A percentile compares a stretch with the other conserved stretches of the same genome.
Evolutionary conservation across 2,329 filamentous ascomycete species (phyloP).

Genomic region (Myriosclerotinia scirpicola): DNA sequence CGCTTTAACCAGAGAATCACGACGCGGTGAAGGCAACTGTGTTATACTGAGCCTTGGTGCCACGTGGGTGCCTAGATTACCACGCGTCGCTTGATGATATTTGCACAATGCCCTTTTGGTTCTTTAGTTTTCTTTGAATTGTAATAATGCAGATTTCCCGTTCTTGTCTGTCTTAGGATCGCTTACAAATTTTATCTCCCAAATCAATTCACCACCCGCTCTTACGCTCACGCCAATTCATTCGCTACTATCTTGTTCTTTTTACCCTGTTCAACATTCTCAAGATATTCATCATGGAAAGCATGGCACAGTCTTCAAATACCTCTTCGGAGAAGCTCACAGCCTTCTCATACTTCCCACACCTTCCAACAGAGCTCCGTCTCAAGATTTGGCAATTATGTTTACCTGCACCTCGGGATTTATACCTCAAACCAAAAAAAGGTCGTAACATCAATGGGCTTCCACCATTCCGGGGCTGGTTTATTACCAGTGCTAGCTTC

Average conservation of each 20-base stretch:
- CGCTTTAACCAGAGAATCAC: too few relatives aligned
- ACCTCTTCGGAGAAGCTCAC: neutral
- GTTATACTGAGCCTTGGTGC: too few relatives aligned
- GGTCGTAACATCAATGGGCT: neutral
- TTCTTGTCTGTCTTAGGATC: too few relatives aligned
- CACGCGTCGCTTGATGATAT: too few relatives aligned
- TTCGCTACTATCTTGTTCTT: too few relatives aligned
- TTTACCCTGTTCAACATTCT: neutral
- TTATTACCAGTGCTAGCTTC: neutral
- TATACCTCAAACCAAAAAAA: neutral
- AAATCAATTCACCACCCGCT: too few relatives aligned
- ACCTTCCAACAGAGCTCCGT: slow-evolving; percentile 33
- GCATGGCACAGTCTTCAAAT: neutral
- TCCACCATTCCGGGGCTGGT: neutral
- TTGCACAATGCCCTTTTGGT: too few relatives aligned
- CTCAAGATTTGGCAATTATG: slow-evolving; percentile 32
- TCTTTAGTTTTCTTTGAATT: too few relatives aligned
- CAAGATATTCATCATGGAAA: neutral
- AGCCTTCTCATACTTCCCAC: slow-evolving; percentile 30
- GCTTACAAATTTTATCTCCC: too few relatives aligned
- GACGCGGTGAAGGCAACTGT: too few relatives aligned
- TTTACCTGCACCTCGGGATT: neutral
- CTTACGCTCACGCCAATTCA: neutral
- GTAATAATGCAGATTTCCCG: too few relatives aligned
- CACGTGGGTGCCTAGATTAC: too few relatives aligned